These are phyloP conservation scores for Glycine tomentella DNA, from an alignment of 306 rosid genomes.

Conservation along the genomic window DNA sequence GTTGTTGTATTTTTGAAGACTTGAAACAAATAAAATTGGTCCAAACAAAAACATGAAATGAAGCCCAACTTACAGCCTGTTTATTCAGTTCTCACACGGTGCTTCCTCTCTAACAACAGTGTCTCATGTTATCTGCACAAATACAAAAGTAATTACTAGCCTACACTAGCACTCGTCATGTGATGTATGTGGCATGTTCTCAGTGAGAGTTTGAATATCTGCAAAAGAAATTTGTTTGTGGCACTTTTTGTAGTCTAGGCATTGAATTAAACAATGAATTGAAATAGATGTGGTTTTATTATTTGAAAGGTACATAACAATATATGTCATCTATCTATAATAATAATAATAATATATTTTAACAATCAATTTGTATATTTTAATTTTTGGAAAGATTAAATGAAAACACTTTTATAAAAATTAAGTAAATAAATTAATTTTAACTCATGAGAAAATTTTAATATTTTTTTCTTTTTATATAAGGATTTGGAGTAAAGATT, in stretches of 20 bases:
- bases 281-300: slow-evolving; percentile 18
- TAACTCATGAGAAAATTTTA: background rate
- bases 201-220: background rate
- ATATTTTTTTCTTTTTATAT: background rate
- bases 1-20: slow-evolving; percentile 1
- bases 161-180: background rate
- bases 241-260: background rate
- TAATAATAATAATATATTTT: background rate
- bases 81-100: slow-evolving; percentile 3
- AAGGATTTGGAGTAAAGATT: no score
- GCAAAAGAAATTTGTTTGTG: background rate
- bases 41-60: background rate
- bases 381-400: background rate
- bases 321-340: background rate
- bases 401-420: background rate
- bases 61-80: background rate
- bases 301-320: background rate
- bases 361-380: background rate
- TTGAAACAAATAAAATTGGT: background rate
- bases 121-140: slow-evolving; percentile 15
- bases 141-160: background rate
- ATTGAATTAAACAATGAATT: slow-evolving; percentile 18
- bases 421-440: background rate
- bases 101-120: background rate
- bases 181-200: slow-evolving; percentile 22